Evolutionary conservation across 1,284 basidiomycete genomes (phyloP).

Genomic region (Phlebopus sp.): DNA sequence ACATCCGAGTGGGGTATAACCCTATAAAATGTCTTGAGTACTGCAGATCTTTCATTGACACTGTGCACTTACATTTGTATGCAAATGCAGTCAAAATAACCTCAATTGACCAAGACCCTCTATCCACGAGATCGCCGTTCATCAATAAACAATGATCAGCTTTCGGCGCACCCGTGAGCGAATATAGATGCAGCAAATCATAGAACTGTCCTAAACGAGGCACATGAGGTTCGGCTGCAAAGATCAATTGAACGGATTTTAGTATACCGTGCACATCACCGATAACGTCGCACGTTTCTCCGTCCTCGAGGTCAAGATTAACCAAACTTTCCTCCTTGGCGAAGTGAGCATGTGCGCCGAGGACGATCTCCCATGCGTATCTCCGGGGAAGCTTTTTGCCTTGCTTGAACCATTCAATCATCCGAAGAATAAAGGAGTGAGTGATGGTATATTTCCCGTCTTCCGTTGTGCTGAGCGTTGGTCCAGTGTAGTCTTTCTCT

Average conservation of each 20-base stretch:
- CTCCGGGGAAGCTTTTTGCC: slow-evolving; percentile 85
- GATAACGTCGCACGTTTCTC: slow-evolving; percentile 85
- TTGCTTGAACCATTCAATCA: slow-evolving; percentile 92
- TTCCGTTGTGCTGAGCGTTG: slow-evolving; percentile 51
- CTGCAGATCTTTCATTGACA: slow-evolving; percentile 9
- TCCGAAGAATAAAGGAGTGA: slow-evolving; percentile 75
- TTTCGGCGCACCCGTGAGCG: slow-evolving; percentile 81
- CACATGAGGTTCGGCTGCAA: neutral
- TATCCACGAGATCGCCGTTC: slow-evolving; percentile 97
- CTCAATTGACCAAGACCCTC: slow-evolving; percentile 97
- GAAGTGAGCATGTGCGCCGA: slow-evolving; percentile 82
- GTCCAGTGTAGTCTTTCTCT: slow-evolving; percentile 69
- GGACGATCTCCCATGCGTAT: slow-evolving; percentile 94
- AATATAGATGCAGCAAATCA: slow-evolving; percentile 87
- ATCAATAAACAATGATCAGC: slow-evolving; percentile 84
- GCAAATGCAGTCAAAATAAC: slow-evolving; percentile 93
- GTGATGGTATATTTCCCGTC: slow-evolving; percentile 73
- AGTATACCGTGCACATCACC: slow-evolving; percentile 83
- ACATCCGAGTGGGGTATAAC: slow-evolving; percentile 86
- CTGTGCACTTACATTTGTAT: slow-evolving; percentile 77
- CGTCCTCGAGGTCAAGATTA: slow-evolving; percentile 74
- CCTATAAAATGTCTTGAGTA: slow-evolving; percentile 42
- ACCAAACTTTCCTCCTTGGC: slow-evolving; percentile 82
- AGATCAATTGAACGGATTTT: neutral
- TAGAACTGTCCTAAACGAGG: slow-evolving; percentile 80